phyloP scores from a whole-genome alignment of 2,329 filamentous ascomycete species.

The Cyphellophora attinorum region DNA sequence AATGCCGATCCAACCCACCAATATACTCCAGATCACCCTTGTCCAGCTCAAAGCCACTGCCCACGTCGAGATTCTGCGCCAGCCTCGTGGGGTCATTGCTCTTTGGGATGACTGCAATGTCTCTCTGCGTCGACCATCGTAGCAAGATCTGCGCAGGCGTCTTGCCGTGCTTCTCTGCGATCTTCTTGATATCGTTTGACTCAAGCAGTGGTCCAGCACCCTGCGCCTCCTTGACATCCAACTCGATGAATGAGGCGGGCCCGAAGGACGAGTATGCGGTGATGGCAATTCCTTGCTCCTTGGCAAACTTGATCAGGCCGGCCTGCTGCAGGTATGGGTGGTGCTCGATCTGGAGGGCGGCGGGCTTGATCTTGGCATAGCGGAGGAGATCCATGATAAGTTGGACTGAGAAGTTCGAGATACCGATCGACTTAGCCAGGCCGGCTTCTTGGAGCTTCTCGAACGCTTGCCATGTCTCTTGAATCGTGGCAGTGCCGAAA shows the following conservation, averaged over 20 bases:
- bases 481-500: constrained; percentile 15
- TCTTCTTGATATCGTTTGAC: constrained; percentile 52
- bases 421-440: constrained; percentile 56
- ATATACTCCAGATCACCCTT: constrained; percentile 12
- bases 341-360: constrained; percentile 20
- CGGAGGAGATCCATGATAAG: constrained; percentile 31
- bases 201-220: constrained; percentile 61
- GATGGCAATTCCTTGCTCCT: constrained; percentile 9
- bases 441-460: constrained; percentile 46
- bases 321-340: constrained; percentile 24
- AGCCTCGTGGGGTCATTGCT: constrained; percentile 46
- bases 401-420: constrained; percentile 55
- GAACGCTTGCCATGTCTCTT: constrained; percentile 53
- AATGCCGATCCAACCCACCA: constrained; percentile 8
- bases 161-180: constrained; percentile 62
- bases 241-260: constrained; percentile 22
- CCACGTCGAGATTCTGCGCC: constrained; percentile 14
- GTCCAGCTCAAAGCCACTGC: constrained; percentile 11
- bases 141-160: constrained; percentile 72
- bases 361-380: constrained; percentile 22
- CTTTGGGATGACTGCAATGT: constrained; percentile 75
- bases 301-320: constrained; percentile 17
- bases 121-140: constrained; percentile 79
- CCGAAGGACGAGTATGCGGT: constrained; percentile 30
- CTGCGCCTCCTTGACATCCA: constrained; percentile 38